Evolutionary conservation across 176 grass and related monocot species (phyloP), one percentile per base, ranked within the genome.

Genomic region (Secale cereale): DNA sequence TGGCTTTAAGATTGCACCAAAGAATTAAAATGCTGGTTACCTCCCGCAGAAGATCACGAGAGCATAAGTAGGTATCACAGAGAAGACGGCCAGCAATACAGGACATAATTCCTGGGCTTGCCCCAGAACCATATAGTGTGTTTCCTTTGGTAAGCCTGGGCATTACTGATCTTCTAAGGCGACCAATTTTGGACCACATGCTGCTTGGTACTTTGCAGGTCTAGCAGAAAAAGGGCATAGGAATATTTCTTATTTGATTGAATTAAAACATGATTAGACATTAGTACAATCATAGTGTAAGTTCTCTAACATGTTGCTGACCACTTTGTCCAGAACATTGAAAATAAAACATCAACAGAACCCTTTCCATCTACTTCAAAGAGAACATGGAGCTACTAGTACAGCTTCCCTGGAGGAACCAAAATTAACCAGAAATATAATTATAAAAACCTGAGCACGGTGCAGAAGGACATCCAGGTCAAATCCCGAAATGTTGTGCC

Each of bases 181-280:
- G 88, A 52, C 97, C 97, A 91, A 99, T 94, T 83, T 96, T 99
- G 54, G 97, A 99, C 97, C 97, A 99, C 90, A 89, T 94, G 61
- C 76, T 92, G 76, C 97, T 92, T 68, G 91, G 84, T 31, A 99
- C 91, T 79, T 92, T 94, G 82, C 93, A 96, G 68, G 87, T 82
- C 97, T 99, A 74, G 59, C 31, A 91, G 35, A 92, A 73, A 48
- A 86, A 39, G 11, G 36, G 69, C 29, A 41, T 19, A 20, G 17
- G 40, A 4, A 43, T 43, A 13, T 43, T 43, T 3, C 40, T 43
- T 43, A 43, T 43, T 43, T 43, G 40, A 43, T 43, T 43, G 40
- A 43, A 43, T 43, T 43, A 43, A 43, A 43, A 43, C 40, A 43
- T 43, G 40, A 43, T 43, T 43, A 43, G 40, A 43, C 40, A 43